Percentiles rank a stretch among this genome's conserved stretches.
phyloP scores from a whole-genome alignment of 225 moss, liverwort and hornwort species.

The Anthoceros angustus region DNA sequence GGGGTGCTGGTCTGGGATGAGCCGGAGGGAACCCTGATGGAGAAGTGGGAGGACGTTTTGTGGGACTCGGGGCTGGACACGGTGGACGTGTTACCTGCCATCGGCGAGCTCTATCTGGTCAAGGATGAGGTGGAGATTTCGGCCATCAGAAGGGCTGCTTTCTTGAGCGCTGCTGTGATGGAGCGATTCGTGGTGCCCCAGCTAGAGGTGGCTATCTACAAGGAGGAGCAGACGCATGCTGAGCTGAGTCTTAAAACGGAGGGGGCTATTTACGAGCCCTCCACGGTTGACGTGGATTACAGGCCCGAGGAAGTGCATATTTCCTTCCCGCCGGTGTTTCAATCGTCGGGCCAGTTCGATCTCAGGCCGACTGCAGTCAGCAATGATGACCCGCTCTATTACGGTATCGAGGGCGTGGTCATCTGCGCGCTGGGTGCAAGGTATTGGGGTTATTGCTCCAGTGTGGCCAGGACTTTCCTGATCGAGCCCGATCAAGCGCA shows the following conservation, averaged over 20 bases:
- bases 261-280: conserved; percentile 73
- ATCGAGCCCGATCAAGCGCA: conserved; percentile 88
- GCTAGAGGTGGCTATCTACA: conserved; percentile 86
- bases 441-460: conserved; percentile 81
- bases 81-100: conserved; percentile 72
- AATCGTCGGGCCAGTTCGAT: conserved; percentile 79
- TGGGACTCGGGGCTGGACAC: conserved; percentile 31
- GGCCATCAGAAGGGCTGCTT: conserved; percentile 67
- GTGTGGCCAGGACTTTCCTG: conserved; percentile 82
- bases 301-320: conserved; percentile 92
- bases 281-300: conserved; percentile 41
- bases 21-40: conserved; percentile 67
- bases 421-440: conserved; percentile 87
- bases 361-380: conserved; percentile 87
- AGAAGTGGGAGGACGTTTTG: conserved; percentile 69
- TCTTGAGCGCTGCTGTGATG: conserved; percentile 64
- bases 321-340: conserved; percentile 93
- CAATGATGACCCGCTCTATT: conserved; percentile 78
- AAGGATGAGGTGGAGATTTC: conserved; percentile 84
- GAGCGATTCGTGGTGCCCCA: conserved; percentile 81
- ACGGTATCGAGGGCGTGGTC: conserved; percentile 79
- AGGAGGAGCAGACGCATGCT: conserved; percentile 84
- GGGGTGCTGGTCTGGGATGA: conserved; percentile 70
- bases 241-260: conserved; percentile 95
- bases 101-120: conserved; percentile 78